Base-by-base conservation (phyloP, 2,329 filamentous ascomycete genomes). In the Hypoxylon sp. region DNA sequence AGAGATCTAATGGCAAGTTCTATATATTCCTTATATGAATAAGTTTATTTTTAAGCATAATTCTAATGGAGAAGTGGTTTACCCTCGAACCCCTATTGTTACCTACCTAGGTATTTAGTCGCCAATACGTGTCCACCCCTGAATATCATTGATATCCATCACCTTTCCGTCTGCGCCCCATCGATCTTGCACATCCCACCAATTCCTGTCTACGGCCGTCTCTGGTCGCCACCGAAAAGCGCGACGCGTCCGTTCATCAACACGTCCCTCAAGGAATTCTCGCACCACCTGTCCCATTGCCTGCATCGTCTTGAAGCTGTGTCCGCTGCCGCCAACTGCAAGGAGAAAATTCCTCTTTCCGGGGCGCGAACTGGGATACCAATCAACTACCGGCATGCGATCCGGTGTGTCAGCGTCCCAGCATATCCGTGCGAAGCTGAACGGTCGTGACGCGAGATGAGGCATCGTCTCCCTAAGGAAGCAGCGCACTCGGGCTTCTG, bases 321-420 rank as follows among this genome's bases (percentile, higher is more conserved):
- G 84, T 0, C 85, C 85, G 31, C 83, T 85, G 0, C 81, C 86
- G 5, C 86, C 86, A 3, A 84, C 81, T 3, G 83, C 86, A 14
- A 88, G 72, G 2, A 85, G 64, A 6, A 73, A 63, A 44, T 68
- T 69, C 46, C 65, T 61, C n/a, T 35, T 74, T 22, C 87, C 72
- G 27, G 79, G 81, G 37, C 75, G 68, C 56, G 81, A 77, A 10
- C 81, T 76, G 0, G 85, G 84, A 74, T 88, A 85, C 31, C 77
- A 76, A 58, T 83, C 82, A 61, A 89, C 86, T 17, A 89, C 73
- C 61, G 87, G 88, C 20, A 83, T 79, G 2, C 85, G 81, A 73
- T 89, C 85, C 0, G 83, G 81, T 0, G 86, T 88, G 71, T 89
- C 86, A 0, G 85, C 82, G 71, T 86, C 86, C 86, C 86, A 88